These are phyloP conservation scores for Kurtzmaniella quercitrusa DNA, from an alignment of 1,139 yeast genomes.

Conservation along the genomic window DNA sequence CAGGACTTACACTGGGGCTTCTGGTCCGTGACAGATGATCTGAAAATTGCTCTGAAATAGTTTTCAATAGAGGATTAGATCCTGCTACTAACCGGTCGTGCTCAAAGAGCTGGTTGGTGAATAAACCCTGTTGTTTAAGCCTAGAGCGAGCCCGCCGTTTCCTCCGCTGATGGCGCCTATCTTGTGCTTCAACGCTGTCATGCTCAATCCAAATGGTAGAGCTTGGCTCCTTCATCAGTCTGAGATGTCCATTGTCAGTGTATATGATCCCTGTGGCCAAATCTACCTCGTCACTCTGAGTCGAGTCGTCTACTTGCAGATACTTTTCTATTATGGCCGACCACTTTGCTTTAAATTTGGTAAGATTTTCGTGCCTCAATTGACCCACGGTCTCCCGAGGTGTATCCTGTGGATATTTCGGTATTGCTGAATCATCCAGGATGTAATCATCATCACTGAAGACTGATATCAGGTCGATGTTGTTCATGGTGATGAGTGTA, in stretches of 20 bases:
- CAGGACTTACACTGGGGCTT: not conserved
- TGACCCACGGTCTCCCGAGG: constrained; percentile 9
- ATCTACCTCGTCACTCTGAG: constrained; percentile 66
- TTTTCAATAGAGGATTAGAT: not conserved
- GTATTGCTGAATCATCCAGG: not conserved
- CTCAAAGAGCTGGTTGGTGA: not conserved
- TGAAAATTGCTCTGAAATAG: not conserved
- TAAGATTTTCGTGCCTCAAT: not conserved
- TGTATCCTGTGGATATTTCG: constrained; percentile 3
- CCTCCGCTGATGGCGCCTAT: not conserved
- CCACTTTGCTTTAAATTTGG: constrained; percentile 45
- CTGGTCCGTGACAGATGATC: not conserved
- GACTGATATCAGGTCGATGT: not conserved
- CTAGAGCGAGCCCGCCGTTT: not conserved
- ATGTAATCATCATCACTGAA: not conserved
- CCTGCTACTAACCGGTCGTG: not conserved
- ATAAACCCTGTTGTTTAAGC: not conserved
- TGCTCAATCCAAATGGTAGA: not conserved
- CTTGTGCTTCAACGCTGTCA: constrained; percentile 3
- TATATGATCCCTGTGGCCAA: constrained; percentile 54
- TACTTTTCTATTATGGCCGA: constrained; percentile 51
- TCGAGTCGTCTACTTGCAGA: constrained; percentile 43
- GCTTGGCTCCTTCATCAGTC: not conserved
- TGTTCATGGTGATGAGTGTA: not conserved
- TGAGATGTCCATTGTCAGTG: constrained; percentile 57